phyloP scores from a whole-genome alignment of 2,329 filamentous ascomycete species.

The Metarhizium guizhouense region DNA sequence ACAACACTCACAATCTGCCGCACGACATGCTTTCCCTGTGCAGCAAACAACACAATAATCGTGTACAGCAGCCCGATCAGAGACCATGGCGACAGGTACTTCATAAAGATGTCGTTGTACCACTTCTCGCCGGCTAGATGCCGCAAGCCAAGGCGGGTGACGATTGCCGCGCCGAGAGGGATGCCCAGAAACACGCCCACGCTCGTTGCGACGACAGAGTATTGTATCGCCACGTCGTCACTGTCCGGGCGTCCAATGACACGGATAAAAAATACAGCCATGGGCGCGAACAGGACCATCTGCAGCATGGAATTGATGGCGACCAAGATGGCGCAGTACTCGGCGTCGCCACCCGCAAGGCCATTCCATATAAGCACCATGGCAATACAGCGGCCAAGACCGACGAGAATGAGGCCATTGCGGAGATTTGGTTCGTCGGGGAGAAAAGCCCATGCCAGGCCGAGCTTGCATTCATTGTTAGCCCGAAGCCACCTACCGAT shows the following conservation, averaged over 20 bases:
- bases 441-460: constrained; percentile 58
- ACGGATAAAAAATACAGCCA: constrained; percentile 61
- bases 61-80: constrained; percentile 80
- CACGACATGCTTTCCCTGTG: constrained; percentile 67
- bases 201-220: constrained; percentile 63
- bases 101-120: constrained; percentile 65
- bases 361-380: constrained; percentile 74
- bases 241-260: constrained; percentile 46
- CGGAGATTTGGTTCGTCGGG: constrained; percentile 49
- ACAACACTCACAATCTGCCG: constrained; percentile 78
- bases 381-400: constrained; percentile 77
- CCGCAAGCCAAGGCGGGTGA: constrained; percentile 60
- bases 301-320: constrained; percentile 68
- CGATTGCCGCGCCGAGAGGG: constrained; percentile 68
- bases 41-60: constrained; percentile 77
- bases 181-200: constrained; percentile 82
- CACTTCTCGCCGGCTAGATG: constrained; percentile 42
- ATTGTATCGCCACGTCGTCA: constrained; percentile 34
- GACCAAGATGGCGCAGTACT: constrained; percentile 78
- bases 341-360: constrained; percentile 61
- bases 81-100: constrained; percentile 61
- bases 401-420: constrained; percentile 70
- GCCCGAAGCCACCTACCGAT: background rate
- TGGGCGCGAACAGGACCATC: constrained; percentile 62
- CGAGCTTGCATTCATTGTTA: constrained; percentile 36